phyloP scores from a whole-genome alignment of 768 basidiomycete genomes.

The Clitopilus passeckerianus region DNA sequence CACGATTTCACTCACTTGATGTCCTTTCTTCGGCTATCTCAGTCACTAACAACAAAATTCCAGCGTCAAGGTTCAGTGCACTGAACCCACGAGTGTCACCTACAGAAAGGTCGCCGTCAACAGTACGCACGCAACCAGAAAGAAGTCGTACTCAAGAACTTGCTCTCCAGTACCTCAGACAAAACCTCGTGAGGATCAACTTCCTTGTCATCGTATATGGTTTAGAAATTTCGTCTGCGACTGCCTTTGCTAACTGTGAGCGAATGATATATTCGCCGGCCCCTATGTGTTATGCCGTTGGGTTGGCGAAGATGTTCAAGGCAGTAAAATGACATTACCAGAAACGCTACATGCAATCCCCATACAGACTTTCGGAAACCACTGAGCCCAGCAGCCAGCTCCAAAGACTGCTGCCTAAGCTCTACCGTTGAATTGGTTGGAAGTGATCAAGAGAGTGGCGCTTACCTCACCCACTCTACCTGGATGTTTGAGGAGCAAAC shows the following conservation, averaged over 20 bases:
- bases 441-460: neutral
- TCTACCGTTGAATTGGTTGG: neutral
- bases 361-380: conserved; percentile 12
- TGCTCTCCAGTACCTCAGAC: conserved; percentile 33
- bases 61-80: neutral
- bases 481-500: conserved; percentile 69
- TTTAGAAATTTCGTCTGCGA: conserved; percentile 41
- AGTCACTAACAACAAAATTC: conserved; percentile 36
- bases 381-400: conserved; percentile 72
- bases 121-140: too few relatives aligned
- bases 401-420: conserved; percentile 67
- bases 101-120: neutral
- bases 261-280: conserved; percentile 70
- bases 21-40: conserved; percentile 25
- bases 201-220: conserved; percentile 17
- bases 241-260: conserved; percentile 44
- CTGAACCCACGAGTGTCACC: conserved; percentile 1
- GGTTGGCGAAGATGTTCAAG: neutral
- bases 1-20: conserved; percentile 9
- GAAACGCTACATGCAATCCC: conserved; percentile 71
- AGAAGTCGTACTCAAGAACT: conserved; percentile 41
- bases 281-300: conserved; percentile 31
- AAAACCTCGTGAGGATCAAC: conserved; percentile 57
- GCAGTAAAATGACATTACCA: conserved; percentile 25
- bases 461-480: conserved; percentile 74